Base-by-base conservation (phyloP, 2,329 filamentous ascomycete genomes). In the Xylogone sp. region DNA sequence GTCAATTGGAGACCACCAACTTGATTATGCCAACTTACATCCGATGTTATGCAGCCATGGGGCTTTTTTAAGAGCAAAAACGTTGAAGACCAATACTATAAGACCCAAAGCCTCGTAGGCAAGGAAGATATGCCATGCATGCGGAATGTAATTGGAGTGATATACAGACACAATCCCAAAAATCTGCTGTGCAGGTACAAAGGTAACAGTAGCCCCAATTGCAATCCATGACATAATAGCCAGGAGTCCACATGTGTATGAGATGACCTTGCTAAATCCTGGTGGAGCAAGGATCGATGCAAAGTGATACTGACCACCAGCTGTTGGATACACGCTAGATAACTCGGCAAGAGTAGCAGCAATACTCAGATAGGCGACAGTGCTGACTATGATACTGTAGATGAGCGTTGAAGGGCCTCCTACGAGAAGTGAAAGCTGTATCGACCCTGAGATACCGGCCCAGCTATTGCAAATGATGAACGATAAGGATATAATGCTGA, bases 291-390 rank as follows among this genome's bases (percentile, higher is more conserved):
- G 73, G 58, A 79, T 75, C 1, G 74, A 77, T 0, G 81, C 76
- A 78, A 78, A 82, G 58, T 81, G 77, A 54, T 82, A 83, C 62
- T 83, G 77, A 7, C 80, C 80, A 39, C 78, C 79, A 0, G 76
- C 68, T 4, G 34, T 49, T 39, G 50, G 50, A 46, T 45, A 82
- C 49, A 74, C 76, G 24, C 73, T 75, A 49, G 78, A 78, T 65
- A 77, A 81, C 58, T 83, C 79, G 13, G 80, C 78, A 69, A 83
- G 78, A 3, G 76, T 76, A 49, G 79, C 76, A 3, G 78, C 79
- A 7, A 83, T 31, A 13, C 27, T 8, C 27, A 31, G 27, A 13
- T 31, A 31, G 13, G 27, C 27, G 8, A 31, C 27, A 8, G 27
- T 31, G 27, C 27, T 31, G 27, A 31, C 27, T 31, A 31, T 7